Evolutionary conservation across 2,329 filamentous ascomycete genomes (phyloP).

Genomic region (Pseudocercospora fijiensis): DNA sequence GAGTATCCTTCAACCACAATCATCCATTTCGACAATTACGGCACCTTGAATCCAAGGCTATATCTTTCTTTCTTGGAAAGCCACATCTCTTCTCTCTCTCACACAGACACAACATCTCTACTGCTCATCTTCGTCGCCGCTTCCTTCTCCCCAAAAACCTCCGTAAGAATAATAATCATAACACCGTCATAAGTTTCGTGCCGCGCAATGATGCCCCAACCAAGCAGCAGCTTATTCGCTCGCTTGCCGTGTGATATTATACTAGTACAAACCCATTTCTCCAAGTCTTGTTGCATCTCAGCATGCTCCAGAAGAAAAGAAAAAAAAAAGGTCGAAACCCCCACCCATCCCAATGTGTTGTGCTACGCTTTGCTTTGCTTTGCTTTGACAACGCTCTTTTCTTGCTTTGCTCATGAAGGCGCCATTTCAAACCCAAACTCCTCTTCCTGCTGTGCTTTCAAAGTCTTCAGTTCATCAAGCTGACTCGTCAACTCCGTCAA

Average conservation of each 20-base stretch:
- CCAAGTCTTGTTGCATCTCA: background rate
- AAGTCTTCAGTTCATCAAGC: conserved; percentile 60
- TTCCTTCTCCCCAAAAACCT: background rate
- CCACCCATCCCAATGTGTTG: background rate
- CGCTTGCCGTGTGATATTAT: background rate
- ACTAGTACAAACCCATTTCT: background rate
- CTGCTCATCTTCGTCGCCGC: background rate
- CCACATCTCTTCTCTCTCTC: background rate
- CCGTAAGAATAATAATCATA: background rate
- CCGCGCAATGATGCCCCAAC: background rate
- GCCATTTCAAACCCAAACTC: conserved; percentile 5
- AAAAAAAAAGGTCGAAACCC: no score
- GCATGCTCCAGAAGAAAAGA: no score
- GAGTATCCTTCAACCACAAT: no score
- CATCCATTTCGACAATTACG: no score
- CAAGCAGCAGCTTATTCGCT: no score
- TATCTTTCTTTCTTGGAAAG: background rate
- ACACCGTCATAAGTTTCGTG: background rate
- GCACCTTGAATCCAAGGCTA: no score
- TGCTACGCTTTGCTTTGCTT: no score
- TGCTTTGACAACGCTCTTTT: no score
- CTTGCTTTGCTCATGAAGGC: background rate
- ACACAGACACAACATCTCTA: background rate
- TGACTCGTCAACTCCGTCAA: conserved; percentile 62
- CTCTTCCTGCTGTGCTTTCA: conserved; percentile 22